Conservation (phyloP, 768 basidiomycete species). For the Lyophyllum atratum region DNA sequence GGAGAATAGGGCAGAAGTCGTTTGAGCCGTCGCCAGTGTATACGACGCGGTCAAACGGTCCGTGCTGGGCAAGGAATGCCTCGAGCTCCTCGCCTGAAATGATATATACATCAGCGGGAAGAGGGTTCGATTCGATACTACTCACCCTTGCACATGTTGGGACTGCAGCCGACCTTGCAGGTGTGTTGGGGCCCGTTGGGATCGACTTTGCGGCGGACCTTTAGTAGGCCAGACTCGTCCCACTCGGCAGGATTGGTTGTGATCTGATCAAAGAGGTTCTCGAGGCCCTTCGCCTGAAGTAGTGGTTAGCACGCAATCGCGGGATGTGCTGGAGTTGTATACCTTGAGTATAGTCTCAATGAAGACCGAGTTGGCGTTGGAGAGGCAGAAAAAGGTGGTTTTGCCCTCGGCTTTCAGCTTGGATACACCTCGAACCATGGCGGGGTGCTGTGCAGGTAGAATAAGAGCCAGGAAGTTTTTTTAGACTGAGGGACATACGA, state of each 20-base stretch:
- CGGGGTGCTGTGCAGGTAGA: constrained; percentile 76
- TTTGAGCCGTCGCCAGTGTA: constrained; percentile 96
- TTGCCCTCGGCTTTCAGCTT: constrained; percentile 64
- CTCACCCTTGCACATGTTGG: constrained; percentile 97
- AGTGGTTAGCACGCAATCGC: background rate
- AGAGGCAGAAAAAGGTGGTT: constrained; percentile 88
- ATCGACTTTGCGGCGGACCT: constrained; percentile 74
- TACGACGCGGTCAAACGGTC: constrained; percentile 73
- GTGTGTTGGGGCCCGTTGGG: constrained; percentile 77
- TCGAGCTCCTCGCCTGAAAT: constrained; percentile 86
- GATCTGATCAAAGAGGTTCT: constrained; percentile 75
- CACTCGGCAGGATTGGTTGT: constrained; percentile 93
- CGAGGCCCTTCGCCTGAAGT: constrained; percentile 73
- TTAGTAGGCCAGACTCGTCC: constrained; percentile 68
- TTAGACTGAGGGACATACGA: constrained; percentile 53
- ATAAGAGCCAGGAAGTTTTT: background rate
- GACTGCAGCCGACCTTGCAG: constrained; percentile 86
- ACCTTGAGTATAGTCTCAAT: constrained; percentile 90
- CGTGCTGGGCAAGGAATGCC: constrained; percentile 67
- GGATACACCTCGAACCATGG: constrained; percentile 90
- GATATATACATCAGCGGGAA: background rate
- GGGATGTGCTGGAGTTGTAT: constrained; percentile 6
- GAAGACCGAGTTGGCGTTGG: constrained; percentile 92
- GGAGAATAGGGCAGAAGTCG: constrained; percentile 92
- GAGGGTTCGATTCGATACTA: background rate